Conservation (phyloP, 1,139 yeast species). For the Protomyces inundatus region DNA sequence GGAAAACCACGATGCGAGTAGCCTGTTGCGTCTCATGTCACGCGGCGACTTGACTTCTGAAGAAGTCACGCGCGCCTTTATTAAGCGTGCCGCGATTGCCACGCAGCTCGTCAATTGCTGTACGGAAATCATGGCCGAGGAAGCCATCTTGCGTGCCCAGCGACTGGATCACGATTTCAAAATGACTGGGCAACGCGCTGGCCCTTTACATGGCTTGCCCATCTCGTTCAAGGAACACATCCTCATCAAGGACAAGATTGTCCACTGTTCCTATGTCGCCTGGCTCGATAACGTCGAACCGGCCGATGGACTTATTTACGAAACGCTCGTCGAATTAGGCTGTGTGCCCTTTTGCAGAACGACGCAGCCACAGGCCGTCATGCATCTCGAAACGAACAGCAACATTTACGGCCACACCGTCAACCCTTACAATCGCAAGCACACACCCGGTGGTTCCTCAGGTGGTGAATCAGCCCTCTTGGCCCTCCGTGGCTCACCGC, state of each 20-base stretch:
- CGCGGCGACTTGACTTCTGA: constrained; percentile 45
- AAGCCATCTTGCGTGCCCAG: constrained; percentile 41
- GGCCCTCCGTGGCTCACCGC: constrained; percentile 45
- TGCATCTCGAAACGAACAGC: constrained; percentile 48
- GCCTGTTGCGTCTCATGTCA: constrained; percentile 43
- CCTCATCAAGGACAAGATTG: constrained; percentile 45
- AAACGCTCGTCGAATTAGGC: constrained; percentile 53
- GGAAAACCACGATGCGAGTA: constrained; percentile 35
- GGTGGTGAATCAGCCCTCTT: constrained; percentile 58
- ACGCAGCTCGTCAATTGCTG: constrained; percentile 49
- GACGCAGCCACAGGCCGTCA: constrained; percentile 53
- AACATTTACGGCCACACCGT: constrained; percentile 43
- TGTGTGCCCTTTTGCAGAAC: constrained; percentile 60
- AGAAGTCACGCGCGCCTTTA: constrained; percentile 48
- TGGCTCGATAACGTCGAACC: constrained; percentile 36
- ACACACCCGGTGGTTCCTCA: constrained; percentile 54
- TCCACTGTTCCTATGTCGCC: constrained; percentile 44
- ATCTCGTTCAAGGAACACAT: constrained; percentile 50
- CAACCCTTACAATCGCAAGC: constrained; percentile 45
- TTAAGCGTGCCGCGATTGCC: constrained; percentile 54
- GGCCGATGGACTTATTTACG: constrained; percentile 36
- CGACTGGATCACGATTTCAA: constrained; percentile 41
- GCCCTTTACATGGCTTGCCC: constrained; percentile 53
- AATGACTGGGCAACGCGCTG: constrained; percentile 42
- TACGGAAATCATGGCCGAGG: constrained; percentile 38